Base-by-base conservation (phyloP, 2,329 filamentous ascomycete genomes). In the Ascochyta lentis region DNA sequence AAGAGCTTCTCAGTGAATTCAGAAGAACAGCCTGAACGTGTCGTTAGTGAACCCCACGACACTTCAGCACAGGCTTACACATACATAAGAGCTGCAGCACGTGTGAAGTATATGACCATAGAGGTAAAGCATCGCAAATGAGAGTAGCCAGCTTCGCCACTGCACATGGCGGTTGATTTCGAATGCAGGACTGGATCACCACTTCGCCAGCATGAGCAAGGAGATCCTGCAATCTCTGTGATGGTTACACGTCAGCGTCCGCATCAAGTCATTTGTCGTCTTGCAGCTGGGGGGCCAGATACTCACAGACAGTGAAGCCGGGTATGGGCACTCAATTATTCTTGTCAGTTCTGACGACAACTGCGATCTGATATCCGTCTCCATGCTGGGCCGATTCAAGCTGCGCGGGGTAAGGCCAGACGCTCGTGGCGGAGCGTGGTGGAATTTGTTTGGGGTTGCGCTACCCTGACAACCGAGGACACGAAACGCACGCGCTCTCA, bases 71-170 rank as follows among this genome's bases (percentile, higher is more conserved):
- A 45, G 26, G 43, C 33, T 19, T 35, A 48, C 41, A 49, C 54
- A 38, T 75, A 84, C 82, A 78, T 27, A 86, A 77, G 34, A 63
- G 68, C n/a, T 77, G 69, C 35, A 87, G 68, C 26, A 86, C 73
- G 27, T 77, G 72, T 51, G 85, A 63, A 5, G 82, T 78, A 56
- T 81, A 81, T 4, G 79, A 75, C 71, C 82, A 84, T 41, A 79
- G 76, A 31, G 80, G 77, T 33, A 86, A 69, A 24, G 79, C 80
- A 55, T 83, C 78, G 27, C 81, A 67, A n/a, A 84, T 60, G 16
- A 71, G 60, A n/a, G 59, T 58, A 13, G 67, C 70, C 38, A 86
- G 70, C 22, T 72, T 68, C 10, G 73, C 70, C 41, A 84, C 68
- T 45, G 81, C 79, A 64, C 84, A 86, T 26, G 77, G 76, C 54